Percentiles rank a stretch among this genome's conserved stretches.
These are phyloP conservation scores for Quercus aquifolioides DNA, from an alignment of 306 rosid genomes.

Conservation along the genomic window DNA sequence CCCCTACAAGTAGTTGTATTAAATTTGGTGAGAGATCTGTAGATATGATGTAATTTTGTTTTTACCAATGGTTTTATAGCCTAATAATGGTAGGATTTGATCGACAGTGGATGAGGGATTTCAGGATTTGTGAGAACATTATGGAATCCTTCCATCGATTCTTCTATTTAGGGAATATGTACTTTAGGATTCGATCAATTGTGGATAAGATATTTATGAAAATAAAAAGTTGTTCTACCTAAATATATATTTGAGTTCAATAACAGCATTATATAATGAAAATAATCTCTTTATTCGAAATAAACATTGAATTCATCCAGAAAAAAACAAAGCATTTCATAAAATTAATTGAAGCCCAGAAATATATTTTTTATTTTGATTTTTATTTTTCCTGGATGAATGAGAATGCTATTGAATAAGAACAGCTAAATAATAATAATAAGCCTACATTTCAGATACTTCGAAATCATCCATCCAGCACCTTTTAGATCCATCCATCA, in stretches of 20 bases:
- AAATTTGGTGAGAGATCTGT: background rate
- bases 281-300: background rate
- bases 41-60: too few species aligned
- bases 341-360: background rate
- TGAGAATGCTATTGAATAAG: background rate
- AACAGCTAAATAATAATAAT: too few species aligned
- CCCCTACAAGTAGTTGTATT: background rate
- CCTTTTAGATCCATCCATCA: constrained; percentile 21
- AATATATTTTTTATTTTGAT: background rate
- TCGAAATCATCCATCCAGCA: constrained; percentile 13
- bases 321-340: background rate
- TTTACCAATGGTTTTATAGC: too few species aligned
- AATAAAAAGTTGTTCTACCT: too few species aligned
- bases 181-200: too few species aligned
- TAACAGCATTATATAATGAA: background rate
- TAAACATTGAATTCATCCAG: background rate
- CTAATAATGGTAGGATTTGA: too few species aligned
- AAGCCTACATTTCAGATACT: constrained; percentile 1
- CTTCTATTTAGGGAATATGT: too few species aligned
- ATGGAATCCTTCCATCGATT: too few species aligned
- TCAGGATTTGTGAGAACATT: too few species aligned
- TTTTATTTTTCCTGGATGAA: background rate
- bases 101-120: too few species aligned
- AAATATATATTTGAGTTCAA: background rate
- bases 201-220: too few species aligned